These are phyloP conservation scores for Straminergon stramineum DNA, from an alignment of 225 moss, liverwort and hornwort genomes.

Conservation along the genomic window DNA sequence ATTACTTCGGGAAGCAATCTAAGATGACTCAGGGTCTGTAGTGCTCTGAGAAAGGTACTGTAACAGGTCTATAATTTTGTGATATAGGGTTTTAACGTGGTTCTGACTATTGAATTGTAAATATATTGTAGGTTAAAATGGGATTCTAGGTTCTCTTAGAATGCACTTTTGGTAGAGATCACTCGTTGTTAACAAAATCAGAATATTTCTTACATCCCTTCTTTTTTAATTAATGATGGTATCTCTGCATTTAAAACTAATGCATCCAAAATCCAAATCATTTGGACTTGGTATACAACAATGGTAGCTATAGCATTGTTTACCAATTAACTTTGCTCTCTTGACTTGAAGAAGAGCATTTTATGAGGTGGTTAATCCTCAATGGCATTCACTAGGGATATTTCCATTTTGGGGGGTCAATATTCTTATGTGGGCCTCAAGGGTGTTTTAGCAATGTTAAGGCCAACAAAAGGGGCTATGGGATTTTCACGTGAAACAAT, in stretches of 20 bases:
- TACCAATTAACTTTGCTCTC: neutral
- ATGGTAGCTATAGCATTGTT: neutral
- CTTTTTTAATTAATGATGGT: neutral
- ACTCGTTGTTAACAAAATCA: neutral
- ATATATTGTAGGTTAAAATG: too few relatives aligned
- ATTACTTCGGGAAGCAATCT: neutral
- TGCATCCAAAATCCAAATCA: neutral
- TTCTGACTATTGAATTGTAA: neutral
- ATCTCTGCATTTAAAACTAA: neutral
- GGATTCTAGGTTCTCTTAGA: neutral
- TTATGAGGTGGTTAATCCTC: neutral
- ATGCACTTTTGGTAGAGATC: neutral
- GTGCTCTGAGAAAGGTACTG: neutral
- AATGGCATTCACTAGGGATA: neutral
- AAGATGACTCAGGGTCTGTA: neutral
- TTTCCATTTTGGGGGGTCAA: neutral
- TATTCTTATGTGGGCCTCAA: neutral
- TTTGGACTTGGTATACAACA: neutral
- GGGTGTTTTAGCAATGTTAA: neutral
- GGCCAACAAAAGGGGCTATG: rapidly evolving
- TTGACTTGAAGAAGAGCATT: neutral
- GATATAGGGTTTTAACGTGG: neutral
- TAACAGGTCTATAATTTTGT: neutral
- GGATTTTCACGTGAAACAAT: neutral
- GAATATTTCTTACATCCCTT: neutral